Percentiles rank a stretch among this genome's conserved stretches.
phyloP scores from a whole-genome alignment of 345 rosid species.

The Linum usitatissimum region DNA sequence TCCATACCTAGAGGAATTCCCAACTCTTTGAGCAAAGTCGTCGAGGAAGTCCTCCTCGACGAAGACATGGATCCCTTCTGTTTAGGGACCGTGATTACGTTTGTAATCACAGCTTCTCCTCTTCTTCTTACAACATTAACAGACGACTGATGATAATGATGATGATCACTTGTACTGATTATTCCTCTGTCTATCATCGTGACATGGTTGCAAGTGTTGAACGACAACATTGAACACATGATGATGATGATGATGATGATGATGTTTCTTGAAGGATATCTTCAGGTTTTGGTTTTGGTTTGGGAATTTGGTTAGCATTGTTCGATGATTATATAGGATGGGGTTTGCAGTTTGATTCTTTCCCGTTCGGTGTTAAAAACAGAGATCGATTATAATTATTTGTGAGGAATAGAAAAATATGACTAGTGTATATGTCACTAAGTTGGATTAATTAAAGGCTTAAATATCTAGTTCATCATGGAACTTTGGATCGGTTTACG shows the following conservation, averaged over 20 bases:
- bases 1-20: conserved; percentile 27
- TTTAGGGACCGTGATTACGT: not conserved
- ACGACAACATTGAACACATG: not conserved
- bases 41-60: too few relatives aligned
- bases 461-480: too few relatives aligned
- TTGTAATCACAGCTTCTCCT: not conserved
- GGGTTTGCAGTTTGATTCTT: not conserved
- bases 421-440: too few relatives aligned
- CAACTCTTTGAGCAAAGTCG: not conserved
- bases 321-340: not conserved
- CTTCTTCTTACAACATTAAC: not conserved
- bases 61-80: not conserved
- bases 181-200: not conserved
- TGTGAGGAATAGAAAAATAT: too few relatives aligned
- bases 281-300: not conserved
- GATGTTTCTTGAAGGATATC: too few relatives aligned
- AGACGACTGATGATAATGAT: not conserved
- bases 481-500: too few relatives aligned
- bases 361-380: not conserved
- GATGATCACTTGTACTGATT: too few relatives aligned
- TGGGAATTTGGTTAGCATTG: too few relatives aligned
- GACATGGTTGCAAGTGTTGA: not conserved
- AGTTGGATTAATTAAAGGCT: too few relatives aligned
- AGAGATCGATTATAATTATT: not conserved
- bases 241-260: not conserved